These are phyloP conservation scores for Tetraselmis striata DNA, from an alignment of 139 green algal genomes.

Conservation along the genomic window DNA sequence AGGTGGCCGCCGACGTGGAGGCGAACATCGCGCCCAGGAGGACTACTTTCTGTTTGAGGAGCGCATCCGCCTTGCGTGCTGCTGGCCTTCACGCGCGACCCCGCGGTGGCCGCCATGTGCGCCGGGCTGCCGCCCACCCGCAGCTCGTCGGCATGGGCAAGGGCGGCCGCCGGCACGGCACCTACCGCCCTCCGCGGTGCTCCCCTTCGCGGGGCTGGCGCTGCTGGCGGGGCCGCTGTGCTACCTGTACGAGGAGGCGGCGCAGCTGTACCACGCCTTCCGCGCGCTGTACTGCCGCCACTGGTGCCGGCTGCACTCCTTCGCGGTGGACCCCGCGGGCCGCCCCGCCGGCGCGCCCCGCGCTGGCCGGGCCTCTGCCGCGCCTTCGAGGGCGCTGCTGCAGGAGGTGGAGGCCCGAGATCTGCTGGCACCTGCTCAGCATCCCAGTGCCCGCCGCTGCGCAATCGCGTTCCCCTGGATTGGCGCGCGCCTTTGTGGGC, in stretches of 20 bases:
- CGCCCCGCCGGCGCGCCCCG: no score
- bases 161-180: neutral
- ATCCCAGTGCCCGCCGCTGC: slow-evolving; percentile 22
- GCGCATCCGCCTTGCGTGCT: slow-evolving; percentile 26
- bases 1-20: slow-evolving; percentile 38
- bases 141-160: no score
- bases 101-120: slow-evolving; percentile 8
- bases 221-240: slow-evolving; percentile 48
- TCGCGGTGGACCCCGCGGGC: slow-evolving; percentile 15
- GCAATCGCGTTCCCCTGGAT: slow-evolving; percentile 42
- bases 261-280: slow-evolving; percentile 35
- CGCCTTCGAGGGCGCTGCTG: slow-evolving; percentile 35
- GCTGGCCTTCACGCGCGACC: slow-evolving; percentile 39
- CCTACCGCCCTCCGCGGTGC: no score
- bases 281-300: slow-evolving; percentile 52
- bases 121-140: slow-evolving; percentile 4
- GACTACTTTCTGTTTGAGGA: slow-evolving; percentile 66
- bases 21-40: slow-evolving; percentile 24
- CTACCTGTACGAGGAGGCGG: slow-evolving; percentile 44
- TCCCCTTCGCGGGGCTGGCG: no score
- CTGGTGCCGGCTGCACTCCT: slow-evolving; percentile 53
- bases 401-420: no score
- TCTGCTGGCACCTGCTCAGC: no score
- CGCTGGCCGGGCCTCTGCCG: slow-evolving; percentile 40
- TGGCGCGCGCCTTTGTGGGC: slow-evolving; percentile 36